phyloP scores from a whole-genome alignment of 768 basidiomycete genomes.

The Dendrothele bispora region DNA sequence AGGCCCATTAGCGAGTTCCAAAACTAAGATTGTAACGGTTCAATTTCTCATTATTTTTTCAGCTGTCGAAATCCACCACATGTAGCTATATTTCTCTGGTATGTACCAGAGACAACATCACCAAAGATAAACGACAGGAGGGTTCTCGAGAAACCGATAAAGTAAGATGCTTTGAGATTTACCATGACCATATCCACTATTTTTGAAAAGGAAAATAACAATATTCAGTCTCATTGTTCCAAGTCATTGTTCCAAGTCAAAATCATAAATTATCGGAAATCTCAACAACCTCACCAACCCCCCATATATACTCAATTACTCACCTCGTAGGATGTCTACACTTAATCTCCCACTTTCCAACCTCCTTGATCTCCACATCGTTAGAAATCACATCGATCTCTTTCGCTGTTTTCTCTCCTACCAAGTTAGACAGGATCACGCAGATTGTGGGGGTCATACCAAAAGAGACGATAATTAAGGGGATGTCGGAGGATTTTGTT shows the following conservation, averaged over 20 bases:
- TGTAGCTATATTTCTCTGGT: too few relatives aligned
- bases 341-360: slow-evolving; percentile 77
- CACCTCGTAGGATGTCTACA: slow-evolving; percentile 89
- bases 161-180: slow-evolving; percentile 93
- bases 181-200: slow-evolving; percentile 88
- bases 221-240: too few relatives aligned
- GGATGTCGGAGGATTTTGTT: slow-evolving; percentile 73
- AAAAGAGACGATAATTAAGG: slow-evolving; percentile 93
- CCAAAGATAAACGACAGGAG: slow-evolving; percentile 83
- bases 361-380: slow-evolving; percentile 64
- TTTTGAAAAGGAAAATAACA: too few relatives aligned
- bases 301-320: slow-evolving; percentile 16
- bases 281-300: too few relatives aligned
- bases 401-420: slow-evolving; percentile 68
- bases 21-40: too few relatives aligned
- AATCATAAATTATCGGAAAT: too few relatives aligned
- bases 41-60: too few relatives aligned
- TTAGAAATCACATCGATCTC: slow-evolving; percentile 92
- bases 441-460: slow-evolving; percentile 83
- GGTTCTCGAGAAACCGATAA: slow-evolving; percentile 64
- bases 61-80: too few relatives aligned
- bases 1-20: too few relatives aligned
- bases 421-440: slow-evolving; percentile 79
- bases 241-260: too few relatives aligned
- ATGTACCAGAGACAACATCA: slow-evolving; percentile 92